A percentile compares a stretch with the other conserved stretches of the same genome.
Conservation (phyloP, 1,284 basidiomycete species). For the Anthracocystis setariae region DNA sequence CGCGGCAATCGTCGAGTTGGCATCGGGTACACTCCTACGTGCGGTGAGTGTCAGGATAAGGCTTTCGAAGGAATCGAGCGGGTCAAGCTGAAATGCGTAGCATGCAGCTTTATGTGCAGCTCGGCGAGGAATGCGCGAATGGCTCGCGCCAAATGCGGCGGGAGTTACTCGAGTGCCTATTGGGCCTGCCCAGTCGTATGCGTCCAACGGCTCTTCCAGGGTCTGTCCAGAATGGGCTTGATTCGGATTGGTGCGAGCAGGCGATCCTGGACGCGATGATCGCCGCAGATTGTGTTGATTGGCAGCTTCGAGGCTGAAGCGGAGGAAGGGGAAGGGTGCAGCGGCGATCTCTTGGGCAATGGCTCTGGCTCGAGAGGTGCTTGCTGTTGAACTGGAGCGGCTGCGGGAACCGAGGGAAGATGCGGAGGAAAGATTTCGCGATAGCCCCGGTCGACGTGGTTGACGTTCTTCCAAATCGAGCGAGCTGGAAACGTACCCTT, state of each 20-base stretch:
- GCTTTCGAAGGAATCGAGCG: constrained; percentile 56
- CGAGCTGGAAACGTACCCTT: constrained; percentile 27
- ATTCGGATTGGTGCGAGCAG: neutral
- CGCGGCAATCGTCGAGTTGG: constrained; percentile 19
- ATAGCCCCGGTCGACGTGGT: constrained; percentile 9
- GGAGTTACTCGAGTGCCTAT: constrained; percentile 18
- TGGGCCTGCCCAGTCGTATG: constrained; percentile 53
- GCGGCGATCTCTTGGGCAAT: constrained; percentile 38
- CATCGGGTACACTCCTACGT: constrained; percentile 15
- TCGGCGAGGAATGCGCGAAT: constrained; percentile 3
- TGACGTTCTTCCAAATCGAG: constrained; percentile 27
- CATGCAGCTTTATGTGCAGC: constrained; percentile 29
- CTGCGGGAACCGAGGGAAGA: constrained; percentile 13
- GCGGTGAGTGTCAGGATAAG: constrained; percentile 53
- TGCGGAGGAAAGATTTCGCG: constrained; percentile 23
- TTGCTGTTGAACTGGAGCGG: constrained; percentile 26
- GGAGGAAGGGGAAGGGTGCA: constrained; percentile 42
- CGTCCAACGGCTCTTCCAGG: constrained; percentile 36
- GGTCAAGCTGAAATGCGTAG: constrained; percentile 57
- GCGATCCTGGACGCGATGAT: neutral
- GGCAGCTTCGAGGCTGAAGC: constrained; percentile 27
- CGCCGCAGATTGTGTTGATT: constrained; percentile 20
- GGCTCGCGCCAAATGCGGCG: neutral
- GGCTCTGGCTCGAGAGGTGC: constrained; percentile 34
- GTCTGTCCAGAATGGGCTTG: constrained; percentile 1